Percentiles rank a stretch among this genome's conserved stretches.
These are phyloP conservation scores for Gardenia jasminoides DNA, from an alignment of 257 asterid genomes.

Conservation along the genomic window DNA sequence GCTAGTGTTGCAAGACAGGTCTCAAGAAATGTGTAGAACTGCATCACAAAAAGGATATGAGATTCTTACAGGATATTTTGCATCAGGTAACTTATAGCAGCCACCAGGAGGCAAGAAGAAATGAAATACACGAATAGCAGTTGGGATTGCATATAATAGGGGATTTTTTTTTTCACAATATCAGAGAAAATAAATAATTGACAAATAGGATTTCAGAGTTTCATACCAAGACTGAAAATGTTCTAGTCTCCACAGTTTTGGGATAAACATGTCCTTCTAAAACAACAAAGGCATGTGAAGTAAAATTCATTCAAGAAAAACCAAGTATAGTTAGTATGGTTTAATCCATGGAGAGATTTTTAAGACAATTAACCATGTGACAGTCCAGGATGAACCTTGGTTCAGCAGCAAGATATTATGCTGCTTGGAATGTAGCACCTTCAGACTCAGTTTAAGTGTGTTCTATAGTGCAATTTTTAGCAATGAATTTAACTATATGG, in stretches of 20 bases:
- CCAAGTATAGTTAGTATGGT: not conserved
- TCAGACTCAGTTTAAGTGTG: not conserved
- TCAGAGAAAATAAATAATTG: not conserved
- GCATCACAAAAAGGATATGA: constrained; percentile 35
- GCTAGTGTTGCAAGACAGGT: constrained; percentile 77
- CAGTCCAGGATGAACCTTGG: not conserved
- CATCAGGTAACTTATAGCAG: not conserved
- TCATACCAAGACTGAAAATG: not conserved
- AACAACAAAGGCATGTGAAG: not conserved
- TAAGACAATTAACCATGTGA: not conserved
- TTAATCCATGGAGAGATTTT: not conserved
- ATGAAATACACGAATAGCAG: not conserved
- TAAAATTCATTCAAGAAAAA: not conserved
- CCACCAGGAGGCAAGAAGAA: not conserved
- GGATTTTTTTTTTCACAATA: not conserved
- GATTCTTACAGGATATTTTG: not conserved
- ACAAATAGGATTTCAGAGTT: not conserved
- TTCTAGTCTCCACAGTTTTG: not conserved
- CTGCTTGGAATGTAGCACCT: not conserved
- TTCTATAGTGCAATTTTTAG: not conserved
- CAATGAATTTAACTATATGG: not conserved
- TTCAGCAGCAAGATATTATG: not conserved
- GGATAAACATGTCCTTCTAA: not conserved
- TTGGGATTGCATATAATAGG: not conserved
- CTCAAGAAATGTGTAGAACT: constrained; percentile 95